A percentile compares a stretch with the other conserved stretches of the same genome.
Conservation (phyloP, 202 grass and related monocot genomes). For the Panicum virgatum region DNA sequence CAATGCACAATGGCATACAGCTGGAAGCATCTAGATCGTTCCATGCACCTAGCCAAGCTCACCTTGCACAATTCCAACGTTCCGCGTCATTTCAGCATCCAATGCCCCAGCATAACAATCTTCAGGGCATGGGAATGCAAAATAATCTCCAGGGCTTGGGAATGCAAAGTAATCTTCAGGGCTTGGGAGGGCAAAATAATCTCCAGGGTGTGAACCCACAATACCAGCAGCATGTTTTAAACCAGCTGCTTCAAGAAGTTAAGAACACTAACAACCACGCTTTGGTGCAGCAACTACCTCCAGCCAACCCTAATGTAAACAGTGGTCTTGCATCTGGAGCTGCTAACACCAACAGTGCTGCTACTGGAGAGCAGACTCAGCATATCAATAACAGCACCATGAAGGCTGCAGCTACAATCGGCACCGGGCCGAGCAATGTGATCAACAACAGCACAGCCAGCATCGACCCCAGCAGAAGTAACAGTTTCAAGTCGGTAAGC, state of each 20-base stretch:
- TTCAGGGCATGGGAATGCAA: conserved; percentile 46
- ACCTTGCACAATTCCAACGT: conserved; percentile 51
- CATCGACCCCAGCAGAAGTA: conserved; percentile 51
- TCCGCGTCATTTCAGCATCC: conserved; percentile 38
- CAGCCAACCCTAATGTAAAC: conserved; percentile 28
- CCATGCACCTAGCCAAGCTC: conserved; percentile 39
- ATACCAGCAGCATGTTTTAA: conserved; percentile 75
- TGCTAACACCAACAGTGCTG: conserved; percentile 12
- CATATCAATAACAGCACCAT: conserved; percentile 23
- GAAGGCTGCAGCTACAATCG: conserved; percentile 2
- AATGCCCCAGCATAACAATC: conserved; percentile 49
- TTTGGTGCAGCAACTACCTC: conserved; percentile 27
- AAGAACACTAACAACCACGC: conserved; percentile 53
- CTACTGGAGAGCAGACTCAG: conserved; percentile 17
- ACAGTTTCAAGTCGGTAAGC: conserved; percentile 86
- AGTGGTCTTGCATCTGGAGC: conserved; percentile 34
- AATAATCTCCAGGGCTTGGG: conserved; percentile 47
- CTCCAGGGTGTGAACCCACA: conserved; percentile 49
- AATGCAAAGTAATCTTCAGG: conserved; percentile 47
- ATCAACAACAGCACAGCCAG: conserved; percentile 42
- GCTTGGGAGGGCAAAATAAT: conserved; percentile 47
- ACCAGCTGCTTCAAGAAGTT: conserved; percentile 77
- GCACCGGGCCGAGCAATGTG: conserved; percentile 47
- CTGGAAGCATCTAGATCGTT: conserved; percentile 47
- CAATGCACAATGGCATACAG: conserved; percentile 44